Conservation (phyloP, 1,284 basidiomycete genomes). For the Naganishia liquefaciens region DNA sequence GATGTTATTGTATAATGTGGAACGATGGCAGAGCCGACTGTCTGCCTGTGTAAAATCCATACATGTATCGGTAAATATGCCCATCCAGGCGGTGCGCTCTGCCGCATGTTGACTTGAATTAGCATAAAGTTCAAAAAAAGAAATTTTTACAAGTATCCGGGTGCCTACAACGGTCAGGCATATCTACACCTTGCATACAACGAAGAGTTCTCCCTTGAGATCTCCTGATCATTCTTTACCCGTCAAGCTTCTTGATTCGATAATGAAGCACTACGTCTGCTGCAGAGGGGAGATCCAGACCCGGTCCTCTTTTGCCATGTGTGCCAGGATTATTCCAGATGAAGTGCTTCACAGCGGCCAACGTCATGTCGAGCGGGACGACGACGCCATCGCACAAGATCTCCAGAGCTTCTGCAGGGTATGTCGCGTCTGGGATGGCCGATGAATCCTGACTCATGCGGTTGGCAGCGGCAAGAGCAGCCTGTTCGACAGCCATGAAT, state of each 20-base stretch:
- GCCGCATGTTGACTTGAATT: no score
- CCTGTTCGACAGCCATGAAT: conserved; percentile 30
- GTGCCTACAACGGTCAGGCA: no score
- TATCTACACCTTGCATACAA: conserved; percentile 1
- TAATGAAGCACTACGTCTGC: conserved; percentile 79
- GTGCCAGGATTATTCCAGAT: conserved; percentile 61
- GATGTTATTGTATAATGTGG: no score
- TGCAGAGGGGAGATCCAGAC: conserved; percentile 17
- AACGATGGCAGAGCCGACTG: no score
- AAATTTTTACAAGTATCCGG: no score
- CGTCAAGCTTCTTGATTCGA: conserved; percentile 58
- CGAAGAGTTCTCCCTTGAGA: not conserved
- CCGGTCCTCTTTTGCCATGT: conserved; percentile 58
- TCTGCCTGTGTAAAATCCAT: no score
- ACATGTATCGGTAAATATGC: no score
- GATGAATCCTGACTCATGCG: conserved; percentile 33
- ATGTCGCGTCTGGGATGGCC: not conserved
- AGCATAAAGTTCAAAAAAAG: no score
- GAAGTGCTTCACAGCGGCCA: conserved; percentile 83
- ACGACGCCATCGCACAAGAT: conserved; percentile 80
- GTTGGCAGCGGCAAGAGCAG: conserved; percentile 21
- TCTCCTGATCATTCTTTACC: not conserved
- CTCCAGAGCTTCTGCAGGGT: conserved; percentile 67
- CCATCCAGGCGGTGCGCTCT: no score
- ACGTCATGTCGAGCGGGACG: conserved; percentile 79